Evolutionary conservation across 306 rosid species (phyloP).

Genomic region (Lathyrus sativus): DNA sequence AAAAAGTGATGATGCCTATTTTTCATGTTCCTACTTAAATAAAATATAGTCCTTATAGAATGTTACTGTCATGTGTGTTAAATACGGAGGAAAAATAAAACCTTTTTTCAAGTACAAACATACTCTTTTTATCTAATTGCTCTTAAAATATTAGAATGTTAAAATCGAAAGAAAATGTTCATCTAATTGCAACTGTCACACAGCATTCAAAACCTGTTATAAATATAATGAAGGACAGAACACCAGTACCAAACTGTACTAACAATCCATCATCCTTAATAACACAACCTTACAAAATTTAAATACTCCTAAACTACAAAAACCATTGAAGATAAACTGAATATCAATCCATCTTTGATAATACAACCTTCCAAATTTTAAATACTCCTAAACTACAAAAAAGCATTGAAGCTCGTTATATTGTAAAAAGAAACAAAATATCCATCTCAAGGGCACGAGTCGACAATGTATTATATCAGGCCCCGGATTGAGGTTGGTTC

Average conservation of each 20-base stretch:
- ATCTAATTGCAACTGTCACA: background rate
- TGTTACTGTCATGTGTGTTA: too few species aligned
- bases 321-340: background rate
- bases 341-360: background rate
- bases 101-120: too few species aligned
- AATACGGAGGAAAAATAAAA: too few species aligned
- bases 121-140: background rate
- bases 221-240: background rate
- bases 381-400: constrained; percentile 28
- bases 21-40: too few species aligned
- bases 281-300: background rate
- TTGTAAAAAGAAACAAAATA: constrained; percentile 19
- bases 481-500: constrained; percentile 44
- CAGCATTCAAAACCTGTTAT: constrained; percentile 22
- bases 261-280: background rate
- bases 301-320: background rate
- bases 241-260: background rate
- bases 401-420: background rate
- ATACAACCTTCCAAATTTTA: constrained; percentile 20
- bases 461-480: constrained; percentile 28
- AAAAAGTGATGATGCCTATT: too few species aligned
- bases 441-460: background rate
- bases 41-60: too few species aligned
- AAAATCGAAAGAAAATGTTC: background rate
- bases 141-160: background rate